phyloP scores from a whole-genome alignment of 176 grass and related monocot genomes.

The Poa pratensis region DNA sequence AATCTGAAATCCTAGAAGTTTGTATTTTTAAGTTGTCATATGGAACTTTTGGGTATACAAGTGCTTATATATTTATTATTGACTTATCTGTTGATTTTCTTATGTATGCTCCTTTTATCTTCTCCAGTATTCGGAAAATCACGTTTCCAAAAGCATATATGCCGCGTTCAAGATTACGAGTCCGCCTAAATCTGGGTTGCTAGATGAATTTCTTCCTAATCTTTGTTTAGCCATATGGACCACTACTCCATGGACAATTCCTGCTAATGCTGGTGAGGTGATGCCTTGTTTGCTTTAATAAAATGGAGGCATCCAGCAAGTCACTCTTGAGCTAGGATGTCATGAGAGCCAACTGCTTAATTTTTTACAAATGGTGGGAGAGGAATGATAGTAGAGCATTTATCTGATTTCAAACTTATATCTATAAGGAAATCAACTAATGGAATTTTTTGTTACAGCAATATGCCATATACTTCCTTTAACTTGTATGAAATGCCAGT shows the following conservation, averaged over 20 bases:
- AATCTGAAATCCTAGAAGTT: constrained; percentile 1
- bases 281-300: constrained; percentile 48
- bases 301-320: constrained; percentile 23
- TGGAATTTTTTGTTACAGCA: not conserved
- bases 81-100: constrained; percentile 30
- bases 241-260: constrained; percentile 98
- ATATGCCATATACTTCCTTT: not conserved
- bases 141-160: constrained; percentile 97
- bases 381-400: constrained; percentile 13
- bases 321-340: constrained; percentile 23
- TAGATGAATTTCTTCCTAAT: constrained; percentile 84
- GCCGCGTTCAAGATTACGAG: constrained; percentile 83
- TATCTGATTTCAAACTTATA: constrained; percentile 20
- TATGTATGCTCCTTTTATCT: constrained; percentile 22
- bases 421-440: constrained; percentile 24
- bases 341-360: constrained; percentile 6
- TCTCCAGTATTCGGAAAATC: constrained; percentile 89
- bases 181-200: constrained; percentile 50
- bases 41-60: constrained; percentile 17
- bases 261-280: constrained; percentile 95
- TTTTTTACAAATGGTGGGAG: not conserved
- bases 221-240: constrained; percentile 90
- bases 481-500: constrained; percentile 20
- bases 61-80: constrained; percentile 27
- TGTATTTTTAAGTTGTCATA: constrained; percentile 34